Conservation (phyloP, 768 basidiomycete species). For the Dioszegia aurantiaca region DNA sequence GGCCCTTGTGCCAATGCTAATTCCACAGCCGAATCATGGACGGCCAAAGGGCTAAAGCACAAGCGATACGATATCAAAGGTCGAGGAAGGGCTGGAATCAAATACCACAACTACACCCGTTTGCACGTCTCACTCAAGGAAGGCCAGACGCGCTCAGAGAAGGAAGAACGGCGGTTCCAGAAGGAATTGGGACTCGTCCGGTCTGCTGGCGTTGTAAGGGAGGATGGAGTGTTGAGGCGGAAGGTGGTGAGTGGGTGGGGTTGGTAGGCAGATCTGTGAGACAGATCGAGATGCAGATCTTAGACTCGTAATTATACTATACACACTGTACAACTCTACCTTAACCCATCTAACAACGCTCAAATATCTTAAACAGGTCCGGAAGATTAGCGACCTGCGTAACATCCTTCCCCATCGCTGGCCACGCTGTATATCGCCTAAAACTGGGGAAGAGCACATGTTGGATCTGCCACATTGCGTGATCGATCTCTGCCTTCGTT, state of each 20-base stretch:
- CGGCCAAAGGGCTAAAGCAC: constrained; percentile 72
- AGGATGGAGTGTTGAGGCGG: constrained; percentile 57
- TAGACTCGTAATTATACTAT: background rate
- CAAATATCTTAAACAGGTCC: constrained; percentile 90
- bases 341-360: constrained; percentile 66
- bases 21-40: constrained; percentile 81
- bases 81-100: constrained; percentile 74
- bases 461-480: constrained; percentile 80
- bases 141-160: constrained; percentile 70
- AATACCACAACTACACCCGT: constrained; percentile 70
- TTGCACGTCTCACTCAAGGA: constrained; percentile 74
- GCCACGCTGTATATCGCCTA: constrained; percentile 68
- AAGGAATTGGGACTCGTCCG: constrained; percentile 73
- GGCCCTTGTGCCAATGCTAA: constrained; percentile 2
- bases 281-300: background rate
- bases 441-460: constrained; percentile 85
- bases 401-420: constrained; percentile 71
- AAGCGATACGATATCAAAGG: constrained; percentile 77
- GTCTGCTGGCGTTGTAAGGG: constrained; percentile 73
- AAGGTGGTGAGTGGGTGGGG: constrained; percentile 47
- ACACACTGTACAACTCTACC: background rate
- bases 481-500: constrained; percentile 29
- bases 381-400: constrained; percentile 85
- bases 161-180: constrained; percentile 62
- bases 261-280: constrained; percentile 28